Percentiles rank a stretch among this genome's conserved stretches.
These are phyloP conservation scores for Mycogone perniciosa DNA, from an alignment of 2,329 filamentous ascomycete genomes.

Conservation along the genomic window DNA sequence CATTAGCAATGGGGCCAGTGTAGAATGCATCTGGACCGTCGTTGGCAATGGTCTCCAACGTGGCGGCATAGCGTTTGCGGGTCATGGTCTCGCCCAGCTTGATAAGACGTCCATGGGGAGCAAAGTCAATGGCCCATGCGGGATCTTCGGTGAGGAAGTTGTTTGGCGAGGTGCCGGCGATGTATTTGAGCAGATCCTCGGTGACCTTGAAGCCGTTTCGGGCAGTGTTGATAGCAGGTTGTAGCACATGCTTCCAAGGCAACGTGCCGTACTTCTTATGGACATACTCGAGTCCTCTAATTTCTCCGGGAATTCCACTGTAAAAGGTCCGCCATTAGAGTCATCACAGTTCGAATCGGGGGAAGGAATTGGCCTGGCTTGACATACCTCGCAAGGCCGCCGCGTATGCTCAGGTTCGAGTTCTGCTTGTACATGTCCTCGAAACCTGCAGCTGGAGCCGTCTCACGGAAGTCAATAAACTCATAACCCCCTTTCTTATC, in stretches of 20 bases:
- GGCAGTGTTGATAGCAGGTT: slow-evolving; percentile 66
- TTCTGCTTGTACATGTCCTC: slow-evolving; percentile 77
- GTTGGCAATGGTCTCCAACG: slow-evolving; percentile 62
- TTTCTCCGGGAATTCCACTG: slow-evolving; percentile 61
- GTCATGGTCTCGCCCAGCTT: slow-evolving; percentile 68
- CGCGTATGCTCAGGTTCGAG: slow-evolving; percentile 54
- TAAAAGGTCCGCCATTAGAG: background rate
- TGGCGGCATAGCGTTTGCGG: slow-evolving; percentile 66
- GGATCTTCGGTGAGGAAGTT: slow-evolving; percentile 65
- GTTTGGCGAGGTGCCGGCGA: slow-evolving; percentile 42
- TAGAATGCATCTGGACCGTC: slow-evolving; percentile 65
- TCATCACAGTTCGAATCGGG: slow-evolving; percentile 21
- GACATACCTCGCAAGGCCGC: slow-evolving; percentile 66
- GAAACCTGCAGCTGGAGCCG: slow-evolving; percentile 69
- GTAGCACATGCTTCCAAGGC: slow-evolving; percentile 60
- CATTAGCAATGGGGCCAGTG: slow-evolving; percentile 59
- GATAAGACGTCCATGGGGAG: slow-evolving; percentile 62
- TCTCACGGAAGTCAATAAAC: slow-evolving; percentile 80
- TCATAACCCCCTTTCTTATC: slow-evolving; percentile 62
- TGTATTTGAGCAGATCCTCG: slow-evolving; percentile 64
- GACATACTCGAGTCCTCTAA: slow-evolving; percentile 67
- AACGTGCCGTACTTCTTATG: slow-evolving; percentile 61
- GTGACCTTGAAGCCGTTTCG: slow-evolving; percentile 66
- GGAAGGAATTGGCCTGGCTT: background rate
- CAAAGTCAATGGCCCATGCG: slow-evolving; percentile 78